These are phyloP conservation scores for Sugiyamaella castrensis DNA, from an alignment of 1,139 yeast species.

Conservation along the genomic window DNA sequence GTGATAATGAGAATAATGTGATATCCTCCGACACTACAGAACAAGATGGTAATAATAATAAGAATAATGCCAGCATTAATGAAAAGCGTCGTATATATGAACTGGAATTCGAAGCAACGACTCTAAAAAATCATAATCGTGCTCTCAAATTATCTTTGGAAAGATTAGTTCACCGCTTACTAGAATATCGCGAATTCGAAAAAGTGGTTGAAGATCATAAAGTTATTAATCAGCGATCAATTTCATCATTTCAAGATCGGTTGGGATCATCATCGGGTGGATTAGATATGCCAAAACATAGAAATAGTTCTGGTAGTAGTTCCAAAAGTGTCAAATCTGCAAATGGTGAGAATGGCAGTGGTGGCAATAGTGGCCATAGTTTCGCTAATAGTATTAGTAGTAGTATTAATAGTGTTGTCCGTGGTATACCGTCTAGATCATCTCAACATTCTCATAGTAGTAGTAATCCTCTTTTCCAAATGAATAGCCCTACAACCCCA, in stretches of 20 bases:
- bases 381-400: conserved; percentile 12
- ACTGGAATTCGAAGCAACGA: conserved; percentile 30
- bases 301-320: background rate
- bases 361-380: conserved; percentile 4
- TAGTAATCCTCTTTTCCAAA: conserved; percentile 12
- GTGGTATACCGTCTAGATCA: conserved; percentile 7
- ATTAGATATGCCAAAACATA: conserved; percentile 13
- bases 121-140: conserved; percentile 33
- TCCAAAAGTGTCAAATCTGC: background rate
- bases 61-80: background rate
- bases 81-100: conserved; percentile 19
- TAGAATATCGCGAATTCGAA: conserved; percentile 34
- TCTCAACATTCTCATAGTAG: conserved; percentile 10
- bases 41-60: background rate
- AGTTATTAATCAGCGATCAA: conserved; percentile 27
- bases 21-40: background rate
- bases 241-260: conserved; percentile 33
- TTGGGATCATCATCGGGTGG: conserved; percentile 21
- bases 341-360: background rate
- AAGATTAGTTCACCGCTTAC: conserved; percentile 36
- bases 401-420: conserved; percentile 4
- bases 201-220: conserved; percentile 30
- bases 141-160: conserved; percentile 35
- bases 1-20: background rate
- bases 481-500: conserved; percentile 8